Percentiles rank a stretch among this genome's conserved stretches.
phyloP scores from a whole-genome alignment of 2,329 filamentous ascomycete species.

The Falciphora oryzae region DNA sequence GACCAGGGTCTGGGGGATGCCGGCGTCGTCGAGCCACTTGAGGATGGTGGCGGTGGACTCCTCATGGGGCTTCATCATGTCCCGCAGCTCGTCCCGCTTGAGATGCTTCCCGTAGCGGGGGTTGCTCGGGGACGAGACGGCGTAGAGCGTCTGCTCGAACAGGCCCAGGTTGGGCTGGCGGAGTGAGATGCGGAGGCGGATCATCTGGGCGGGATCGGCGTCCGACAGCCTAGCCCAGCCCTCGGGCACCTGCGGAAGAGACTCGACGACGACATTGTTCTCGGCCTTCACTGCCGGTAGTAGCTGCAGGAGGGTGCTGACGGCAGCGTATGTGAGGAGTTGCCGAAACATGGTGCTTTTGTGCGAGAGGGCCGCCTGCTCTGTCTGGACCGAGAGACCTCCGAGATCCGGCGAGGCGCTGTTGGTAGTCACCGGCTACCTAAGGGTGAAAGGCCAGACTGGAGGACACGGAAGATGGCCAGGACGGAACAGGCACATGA shows the following conservation, averaged over 20 bases:
- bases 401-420: too few species aligned
- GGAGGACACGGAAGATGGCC: background rate
- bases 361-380: too few species aligned
- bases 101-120: slow-evolving; percentile 44
- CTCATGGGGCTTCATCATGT: slow-evolving; percentile 38
- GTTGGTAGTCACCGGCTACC: too few species aligned
- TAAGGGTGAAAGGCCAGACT: background rate
- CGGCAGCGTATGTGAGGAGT: slow-evolving; percentile 2
- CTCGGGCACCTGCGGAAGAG: slow-evolving; percentile 13
- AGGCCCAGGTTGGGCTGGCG: slow-evolving; percentile 20
- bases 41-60: slow-evolving; percentile 34
- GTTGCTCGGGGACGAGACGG: slow-evolving; percentile 39
- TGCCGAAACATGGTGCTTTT: slow-evolving; percentile 1
- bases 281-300: background rate
- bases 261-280: slow-evolving; percentile 15
- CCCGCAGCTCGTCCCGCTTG: slow-evolving; percentile 39
- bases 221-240: slow-evolving; percentile 15
- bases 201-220: slow-evolving; percentile 10
- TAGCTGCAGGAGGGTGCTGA: slow-evolving; percentile 1
- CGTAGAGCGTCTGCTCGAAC: slow-evolving; percentile 25
- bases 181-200: slow-evolving; percentile 20
- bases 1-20: slow-evolving; percentile 28
- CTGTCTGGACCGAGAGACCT: too few species aligned
- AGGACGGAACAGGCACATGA: too few species aligned
- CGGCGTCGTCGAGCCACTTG: slow-evolving; percentile 38